Conservation (phyloP, 2,329 filamentous ascomycete species). For the Thermoascus crustaceus region DNA sequence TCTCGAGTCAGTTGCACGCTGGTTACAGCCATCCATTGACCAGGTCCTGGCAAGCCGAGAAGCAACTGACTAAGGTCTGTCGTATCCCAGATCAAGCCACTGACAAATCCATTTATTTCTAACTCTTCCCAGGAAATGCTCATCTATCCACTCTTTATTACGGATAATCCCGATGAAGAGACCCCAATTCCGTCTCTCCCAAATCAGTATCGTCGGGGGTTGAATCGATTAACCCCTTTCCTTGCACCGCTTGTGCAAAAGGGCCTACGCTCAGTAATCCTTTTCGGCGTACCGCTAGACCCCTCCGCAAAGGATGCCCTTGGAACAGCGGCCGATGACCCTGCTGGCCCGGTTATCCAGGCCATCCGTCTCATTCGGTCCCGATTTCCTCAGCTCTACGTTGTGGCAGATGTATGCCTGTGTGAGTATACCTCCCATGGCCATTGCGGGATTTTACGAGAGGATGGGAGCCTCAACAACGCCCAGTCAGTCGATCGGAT, state of each 20-base stretch:
- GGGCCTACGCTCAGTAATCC: conserved; percentile 83
- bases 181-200: conserved; percentile 83
- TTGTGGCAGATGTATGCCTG: conserved; percentile 86
- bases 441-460: conserved; percentile 90
- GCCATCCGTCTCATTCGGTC: conserved; percentile 76
- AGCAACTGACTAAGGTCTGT: conserved; percentile 73
- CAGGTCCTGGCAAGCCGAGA: conserved; percentile 73
- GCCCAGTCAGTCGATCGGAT: conserved; percentile 87
- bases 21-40: conserved; percentile 75
- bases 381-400: conserved; percentile 82
- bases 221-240: conserved; percentile 79
- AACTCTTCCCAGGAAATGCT: conserved; percentile 69
- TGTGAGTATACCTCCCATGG: conserved; percentile 99
- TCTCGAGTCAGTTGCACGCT: conserved; percentile 74
- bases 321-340: conserved; percentile 87
- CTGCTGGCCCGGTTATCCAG: conserved; percentile 81
- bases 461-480: conserved; percentile 91
- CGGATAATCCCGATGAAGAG: conserved; percentile 89
- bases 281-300: conserved; percentile 86
- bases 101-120: no score
- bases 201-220: conserved; percentile 76
- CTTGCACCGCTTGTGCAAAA: conserved; percentile 80
- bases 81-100: no score
- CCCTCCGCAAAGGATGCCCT: conserved; percentile 80
- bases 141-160: conserved; percentile 94